Evolutionary conservation across 1,139 yeast genomes (phyloP).

Genomic region (Kazachstania sp.): DNA sequence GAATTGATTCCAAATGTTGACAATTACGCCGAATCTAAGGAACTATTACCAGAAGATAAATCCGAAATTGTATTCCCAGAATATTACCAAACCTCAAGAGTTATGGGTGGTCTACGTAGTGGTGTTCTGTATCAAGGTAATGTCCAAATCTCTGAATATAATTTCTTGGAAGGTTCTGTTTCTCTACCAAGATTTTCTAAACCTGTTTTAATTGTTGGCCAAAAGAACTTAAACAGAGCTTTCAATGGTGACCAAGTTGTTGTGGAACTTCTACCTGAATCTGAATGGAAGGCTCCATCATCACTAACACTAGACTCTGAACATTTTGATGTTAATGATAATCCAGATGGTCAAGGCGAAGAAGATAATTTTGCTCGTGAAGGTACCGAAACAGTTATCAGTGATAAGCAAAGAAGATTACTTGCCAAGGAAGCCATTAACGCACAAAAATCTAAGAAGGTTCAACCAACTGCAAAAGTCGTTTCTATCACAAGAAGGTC

Average conservation of each 20-base stretch:
- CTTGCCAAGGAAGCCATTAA: constrained; percentile 68
- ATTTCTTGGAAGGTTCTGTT: constrained; percentile 81
- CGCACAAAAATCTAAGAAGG: constrained; percentile 46
- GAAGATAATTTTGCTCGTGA: constrained; percentile 31
- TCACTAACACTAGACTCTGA: constrained; percentile 71
- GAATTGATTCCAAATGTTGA: constrained; percentile 67
- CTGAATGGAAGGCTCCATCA: constrained; percentile 84
- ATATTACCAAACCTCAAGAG: constrained; percentile 69
- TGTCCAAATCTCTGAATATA: constrained; percentile 73
- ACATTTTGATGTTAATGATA: constrained; percentile 50
- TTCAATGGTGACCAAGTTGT: constrained; percentile 89
- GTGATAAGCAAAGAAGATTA: constrained; percentile 67
- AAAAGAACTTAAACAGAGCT: constrained; percentile 79
- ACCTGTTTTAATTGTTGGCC: constrained; percentile 75
- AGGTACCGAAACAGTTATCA: constrained; percentile 32
- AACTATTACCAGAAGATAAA: constrained; percentile 21
- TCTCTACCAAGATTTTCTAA: constrained; percentile 65
- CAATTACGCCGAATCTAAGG: constrained; percentile 20
- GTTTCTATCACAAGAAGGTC: constrained; percentile 86
- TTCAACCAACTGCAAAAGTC: constrained; percentile 86
- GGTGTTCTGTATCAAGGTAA: constrained; percentile 85
- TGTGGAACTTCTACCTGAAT: constrained; percentile 78
- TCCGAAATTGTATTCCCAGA: constrained; percentile 61
- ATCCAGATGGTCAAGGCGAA: constrained; percentile 49
- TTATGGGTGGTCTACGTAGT: constrained; percentile 83